Conservation (phyloP, 345 rosid species). For the Eucalyptus globulus region DNA sequence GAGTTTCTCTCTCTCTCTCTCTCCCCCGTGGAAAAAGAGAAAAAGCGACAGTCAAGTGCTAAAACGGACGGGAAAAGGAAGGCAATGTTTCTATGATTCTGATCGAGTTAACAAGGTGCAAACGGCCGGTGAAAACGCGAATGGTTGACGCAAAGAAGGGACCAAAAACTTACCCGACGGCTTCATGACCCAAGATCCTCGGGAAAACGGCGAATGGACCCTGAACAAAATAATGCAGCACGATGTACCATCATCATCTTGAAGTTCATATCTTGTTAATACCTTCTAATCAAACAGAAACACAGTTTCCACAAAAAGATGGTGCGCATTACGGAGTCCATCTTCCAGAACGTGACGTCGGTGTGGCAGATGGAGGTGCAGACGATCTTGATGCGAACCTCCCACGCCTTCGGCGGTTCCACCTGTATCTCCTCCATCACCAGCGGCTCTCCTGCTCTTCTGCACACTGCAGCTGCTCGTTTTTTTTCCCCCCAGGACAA, state of each 20-base stretch:
- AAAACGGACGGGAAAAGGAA: not conserved
- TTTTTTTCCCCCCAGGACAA: not conserved
- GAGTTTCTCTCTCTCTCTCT: not conserved
- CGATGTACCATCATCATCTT: not conserved
- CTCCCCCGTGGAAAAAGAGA: not conserved
- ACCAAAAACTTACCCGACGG: slow-evolving; percentile 36
- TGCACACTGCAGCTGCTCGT: slow-evolving; percentile 45
- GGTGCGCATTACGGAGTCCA: slow-evolving; percentile 11
- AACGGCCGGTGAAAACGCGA: not conserved
- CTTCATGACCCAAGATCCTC: slow-evolving; percentile 69
- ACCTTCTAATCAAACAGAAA: not conserved
- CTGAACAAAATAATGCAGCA: slow-evolving; percentile 3
- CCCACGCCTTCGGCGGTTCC: slow-evolving; percentile 61
- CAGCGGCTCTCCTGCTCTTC: slow-evolving; percentile 34
- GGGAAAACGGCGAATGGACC: slow-evolving; percentile 35
- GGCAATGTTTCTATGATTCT: not conserved
- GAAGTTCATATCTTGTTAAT: not conserved
- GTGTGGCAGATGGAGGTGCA: slow-evolving; percentile 68
- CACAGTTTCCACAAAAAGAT: no score
- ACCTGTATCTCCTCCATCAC: slow-evolving; percentile 56
- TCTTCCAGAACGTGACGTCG: slow-evolving; percentile 43
- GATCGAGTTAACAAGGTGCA: not conserved
- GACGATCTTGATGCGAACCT: slow-evolving; percentile 56
- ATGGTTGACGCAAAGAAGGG: not conserved
- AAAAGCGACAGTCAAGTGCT: not conserved